Base-by-base conservation (phyloP, 371 early-diverging fungal genomes). In the Mucor mucedo region DNA sequence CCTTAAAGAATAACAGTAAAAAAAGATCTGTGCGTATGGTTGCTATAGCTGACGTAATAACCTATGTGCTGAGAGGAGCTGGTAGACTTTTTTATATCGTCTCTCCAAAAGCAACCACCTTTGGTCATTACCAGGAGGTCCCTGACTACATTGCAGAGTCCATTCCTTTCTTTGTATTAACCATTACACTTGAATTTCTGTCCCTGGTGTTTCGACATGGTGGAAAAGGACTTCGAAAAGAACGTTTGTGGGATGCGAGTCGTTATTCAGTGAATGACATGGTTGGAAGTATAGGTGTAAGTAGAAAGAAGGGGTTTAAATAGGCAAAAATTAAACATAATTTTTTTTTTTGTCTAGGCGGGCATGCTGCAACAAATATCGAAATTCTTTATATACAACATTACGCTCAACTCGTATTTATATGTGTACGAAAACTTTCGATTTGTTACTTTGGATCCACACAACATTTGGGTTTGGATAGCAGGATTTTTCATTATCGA, bases 21-120 rank as follows among this genome's bases (percentile, higher is more conserved):
- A 0, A 21, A 21, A 1, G 21, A 21, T 4, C 35, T 35, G 35
- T 35, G 35, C 35, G 35, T 35, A 35, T 35, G 35, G 35, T 35
- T 35, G 4, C 56, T 3, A 28, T 35, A 21, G 27, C 48, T 13
- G 58, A 47, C 10, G 58, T 28, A 1, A 4, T 38, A 9, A 21
- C 35, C 11, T 59, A 50, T 39, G 29, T 50, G 1, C 40, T 49
- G n/a, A 35, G 11, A 44, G 69, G 72, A 14, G 60, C 78, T 48
- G 81, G 78, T 35, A 78, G 85, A 21, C 65, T 86, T 65, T 82
- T 86, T 55, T 86, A 86, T 68, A 40, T 86, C 5, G 80, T 84
- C 32, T 70, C 75, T 11, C 84, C 84, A 10, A 68, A 63, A 44
- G 55, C 69, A n/a, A 71, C 79, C 5, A 67, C 65, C 10, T 85